phyloP scores from a whole-genome alignment of 306 rosid genomes.

The Dicorynia guianensis region DNA sequence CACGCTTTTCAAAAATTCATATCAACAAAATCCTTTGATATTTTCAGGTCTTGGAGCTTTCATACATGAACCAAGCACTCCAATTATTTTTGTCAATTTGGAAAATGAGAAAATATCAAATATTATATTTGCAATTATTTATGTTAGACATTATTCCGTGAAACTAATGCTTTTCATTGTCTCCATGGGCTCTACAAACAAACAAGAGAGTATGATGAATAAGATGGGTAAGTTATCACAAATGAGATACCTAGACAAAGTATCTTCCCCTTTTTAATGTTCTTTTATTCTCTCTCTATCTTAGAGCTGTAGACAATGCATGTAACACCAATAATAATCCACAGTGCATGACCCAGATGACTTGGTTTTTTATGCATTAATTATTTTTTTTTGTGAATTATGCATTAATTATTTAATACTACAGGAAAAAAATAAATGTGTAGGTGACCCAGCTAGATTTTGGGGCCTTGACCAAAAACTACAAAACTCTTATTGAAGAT shows the following conservation, averaged over 20 bases:
- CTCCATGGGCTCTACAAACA: constrained; percentile 33
- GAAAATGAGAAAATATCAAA: constrained; percentile 1
- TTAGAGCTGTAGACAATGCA: constrained; percentile 46
- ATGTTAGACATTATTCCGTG: constrained; percentile 24
- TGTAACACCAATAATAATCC: constrained; percentile 43
- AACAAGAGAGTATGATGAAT: constrained; percentile 49
- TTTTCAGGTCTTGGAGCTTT: not conserved
- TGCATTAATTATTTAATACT: constrained; percentile 17
- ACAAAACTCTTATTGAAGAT: constrained; percentile 48
- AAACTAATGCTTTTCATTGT: constrained; percentile 23
- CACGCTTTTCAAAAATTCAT: not conserved
- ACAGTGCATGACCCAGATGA: constrained; percentile 47
- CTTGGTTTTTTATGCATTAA: constrained; percentile 39
- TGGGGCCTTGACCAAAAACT: constrained; percentile 70
- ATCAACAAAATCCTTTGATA: not conserved
- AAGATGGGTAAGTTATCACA: constrained; percentile 50
- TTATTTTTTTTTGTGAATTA: too few relatives aligned
- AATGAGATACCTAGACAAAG: constrained; percentile 37
- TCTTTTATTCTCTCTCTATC: constrained; percentile 13
- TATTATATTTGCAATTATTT: constrained; percentile 2
- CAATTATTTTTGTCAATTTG: not conserved
- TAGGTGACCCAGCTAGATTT: constrained; percentile 56
- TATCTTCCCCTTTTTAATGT: constrained; percentile 42
- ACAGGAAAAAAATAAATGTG: constrained; percentile 35
- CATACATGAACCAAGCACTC: too few relatives aligned